Conservation (phyloP, 2,329 filamentous ascomycete genomes). For the Falciphora oryzae region DNA sequence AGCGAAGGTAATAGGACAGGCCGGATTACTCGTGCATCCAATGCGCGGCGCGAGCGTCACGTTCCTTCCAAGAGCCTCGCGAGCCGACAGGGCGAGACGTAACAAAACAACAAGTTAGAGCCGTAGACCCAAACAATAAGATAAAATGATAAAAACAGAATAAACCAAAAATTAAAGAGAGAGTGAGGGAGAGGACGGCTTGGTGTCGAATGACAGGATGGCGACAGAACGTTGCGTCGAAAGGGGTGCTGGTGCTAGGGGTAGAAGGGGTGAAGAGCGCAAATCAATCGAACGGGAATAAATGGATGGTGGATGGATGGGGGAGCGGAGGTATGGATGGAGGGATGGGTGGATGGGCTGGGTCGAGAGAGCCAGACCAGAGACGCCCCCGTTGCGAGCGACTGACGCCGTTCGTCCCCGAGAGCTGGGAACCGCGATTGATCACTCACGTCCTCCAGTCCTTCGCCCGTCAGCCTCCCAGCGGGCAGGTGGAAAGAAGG, state of each 20-base stretch:
- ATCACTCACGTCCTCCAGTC: neutral
- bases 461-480: too few species aligned
- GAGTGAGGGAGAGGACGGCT: neutral
- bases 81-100: too few species aligned
- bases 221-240: neutral
- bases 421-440: neutral
- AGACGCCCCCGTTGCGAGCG: neutral
- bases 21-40: neutral
- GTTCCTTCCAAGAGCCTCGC: too few species aligned
- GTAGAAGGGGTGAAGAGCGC: neutral
- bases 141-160: neutral
- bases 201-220: constrained; percentile 4
- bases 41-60: neutral
- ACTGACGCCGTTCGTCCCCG: neutral
- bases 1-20: constrained; percentile 1
- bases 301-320: neutral
- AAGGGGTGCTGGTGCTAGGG: neutral
- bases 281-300: neutral
- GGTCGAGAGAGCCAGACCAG: neutral
- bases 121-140: neutral
- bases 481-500: neutral
- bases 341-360: neutral
- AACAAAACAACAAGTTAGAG: neutral
- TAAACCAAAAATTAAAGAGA: neutral
- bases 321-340: constrained; percentile 5